Evolutionary conservation across 192 early-diverging fungal species (phyloP).

Genomic region (Thoreauomyces humboldtii): DNA sequence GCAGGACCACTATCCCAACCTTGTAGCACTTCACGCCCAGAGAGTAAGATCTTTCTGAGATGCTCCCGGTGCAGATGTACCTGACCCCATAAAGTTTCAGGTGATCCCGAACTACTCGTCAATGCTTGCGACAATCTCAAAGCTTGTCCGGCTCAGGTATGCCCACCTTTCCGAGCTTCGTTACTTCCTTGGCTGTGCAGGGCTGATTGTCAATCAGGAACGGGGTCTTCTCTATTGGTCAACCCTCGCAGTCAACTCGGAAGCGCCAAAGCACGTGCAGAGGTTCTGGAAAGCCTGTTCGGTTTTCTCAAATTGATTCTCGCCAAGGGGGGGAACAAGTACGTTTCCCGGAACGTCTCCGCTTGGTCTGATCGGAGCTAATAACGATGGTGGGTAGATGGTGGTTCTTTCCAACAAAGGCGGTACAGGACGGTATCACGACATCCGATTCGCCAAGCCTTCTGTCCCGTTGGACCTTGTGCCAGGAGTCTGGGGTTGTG

Average conservation of each 20-base stretch:
- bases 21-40: constrained; percentile 65
- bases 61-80: too few species aligned
- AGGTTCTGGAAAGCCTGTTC: constrained; percentile 56
- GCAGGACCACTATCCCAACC: constrained; percentile 59
- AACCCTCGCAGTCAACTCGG: constrained; percentile 38
- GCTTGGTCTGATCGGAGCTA: too few species aligned
- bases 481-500: not conserved
- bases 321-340: constrained; percentile 41
- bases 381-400: constrained; percentile 5
- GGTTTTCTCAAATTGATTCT: constrained; percentile 57
- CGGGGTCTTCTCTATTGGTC: constrained; percentile 26
- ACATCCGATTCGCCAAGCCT: too few species aligned
- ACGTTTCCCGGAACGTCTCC: too few species aligned
- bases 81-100: too few species aligned
- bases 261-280: constrained; percentile 43
- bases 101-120: constrained; percentile 64
- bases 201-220: too few species aligned
- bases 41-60: too few species aligned
- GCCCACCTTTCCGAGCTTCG: constrained; percentile 4
- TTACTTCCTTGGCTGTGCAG: too few species aligned
- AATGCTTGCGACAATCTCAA: constrained; percentile 52
- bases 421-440: not conserved
- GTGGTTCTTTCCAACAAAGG: constrained; percentile 43
- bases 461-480: too few species aligned
- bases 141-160: constrained; percentile 34